phyloP scores from a whole-genome alignment of 148 eudicot genomes.

The Selenicereus undatus region DNA sequence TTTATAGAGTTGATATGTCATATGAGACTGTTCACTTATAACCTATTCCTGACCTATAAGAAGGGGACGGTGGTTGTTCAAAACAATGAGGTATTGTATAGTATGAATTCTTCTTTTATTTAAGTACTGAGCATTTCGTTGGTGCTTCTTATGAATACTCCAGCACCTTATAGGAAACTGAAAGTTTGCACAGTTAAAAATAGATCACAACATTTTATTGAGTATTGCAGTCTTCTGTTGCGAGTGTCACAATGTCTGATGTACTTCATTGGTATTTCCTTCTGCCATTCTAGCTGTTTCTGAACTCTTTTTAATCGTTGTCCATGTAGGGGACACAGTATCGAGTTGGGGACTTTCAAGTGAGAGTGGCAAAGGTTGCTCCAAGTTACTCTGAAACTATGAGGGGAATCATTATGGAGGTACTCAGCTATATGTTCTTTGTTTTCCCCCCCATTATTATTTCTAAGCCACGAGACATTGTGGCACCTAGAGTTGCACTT shows the following conservation, averaged over 20 bases:
- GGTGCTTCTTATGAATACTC: neutral
- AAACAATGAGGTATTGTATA: neutral
- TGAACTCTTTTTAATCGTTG: neutral
- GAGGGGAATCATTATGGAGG: slow-evolving; percentile 99
- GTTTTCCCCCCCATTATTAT: neutral
- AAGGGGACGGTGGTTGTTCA: slow-evolving; percentile 1
- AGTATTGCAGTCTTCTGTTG: neutral
- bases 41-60: neutral
- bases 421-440: slow-evolving; percentile 20
- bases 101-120: neutral
- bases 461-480: neutral
- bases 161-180: neutral
- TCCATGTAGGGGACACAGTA: slow-evolving; percentile 69
- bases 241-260: neutral
- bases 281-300: neutral
- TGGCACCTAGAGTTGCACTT: neutral
- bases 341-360: slow-evolving; percentile 88
- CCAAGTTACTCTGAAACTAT: slow-evolving; percentile 66
- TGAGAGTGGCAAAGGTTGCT: slow-evolving; percentile 89
- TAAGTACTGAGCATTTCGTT: neutral
- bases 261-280: neutral
- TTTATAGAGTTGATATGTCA: neutral
- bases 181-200: neutral
- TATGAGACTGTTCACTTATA: neutral
- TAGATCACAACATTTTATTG: neutral